Evolutionary conservation across 352 stramenopile species (phyloP).

Genomic region (Globisporangium radiosum): DNA sequence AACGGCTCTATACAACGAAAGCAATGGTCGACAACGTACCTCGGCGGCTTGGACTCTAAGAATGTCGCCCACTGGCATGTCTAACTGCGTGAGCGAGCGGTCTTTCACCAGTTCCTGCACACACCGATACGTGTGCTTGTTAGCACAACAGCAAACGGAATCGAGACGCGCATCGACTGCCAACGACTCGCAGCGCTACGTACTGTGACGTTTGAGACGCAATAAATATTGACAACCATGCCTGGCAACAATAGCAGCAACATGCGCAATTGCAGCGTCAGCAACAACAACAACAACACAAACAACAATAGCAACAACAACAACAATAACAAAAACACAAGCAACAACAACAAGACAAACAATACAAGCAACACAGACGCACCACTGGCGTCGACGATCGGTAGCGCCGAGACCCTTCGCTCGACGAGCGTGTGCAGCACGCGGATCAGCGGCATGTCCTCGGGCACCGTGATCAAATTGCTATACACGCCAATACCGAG

Average conservation of each 20-base stretch:
- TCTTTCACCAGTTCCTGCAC: conserved; percentile 80
- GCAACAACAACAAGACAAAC: no score
- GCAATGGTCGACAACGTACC: conserved; percentile 19
- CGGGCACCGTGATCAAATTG: conserved; percentile 89
- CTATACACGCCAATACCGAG: conserved; percentile 94
- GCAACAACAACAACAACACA: background rate
- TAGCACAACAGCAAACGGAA: no score
- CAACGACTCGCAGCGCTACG: conserved; percentile 2
- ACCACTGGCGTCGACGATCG: conserved; percentile 81
- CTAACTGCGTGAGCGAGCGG: conserved; percentile 83
- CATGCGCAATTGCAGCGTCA: no score
- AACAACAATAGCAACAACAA: no score
- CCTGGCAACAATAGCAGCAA: conserved; percentile 19
- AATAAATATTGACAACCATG: conserved; percentile 91
- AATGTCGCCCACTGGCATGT: conserved; percentile 85
- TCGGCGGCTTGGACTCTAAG: conserved; percentile 80
- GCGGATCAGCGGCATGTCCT: conserved; percentile 91
- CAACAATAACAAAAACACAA: no score
- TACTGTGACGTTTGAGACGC: conserved; percentile 86
- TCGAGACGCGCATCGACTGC: background rate
- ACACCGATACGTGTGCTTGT: background rate
- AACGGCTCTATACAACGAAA: background rate
- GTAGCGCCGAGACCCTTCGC: conserved; percentile 71
- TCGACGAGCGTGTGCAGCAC: conserved; percentile 88
- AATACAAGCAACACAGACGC: conserved; percentile 14